Evolutionary conservation across 2,329 filamentous ascomycete genomes (phyloP), one percentile per base, ranked within the genome.

Genomic region (Phyllosticta citriasiana): DNA sequence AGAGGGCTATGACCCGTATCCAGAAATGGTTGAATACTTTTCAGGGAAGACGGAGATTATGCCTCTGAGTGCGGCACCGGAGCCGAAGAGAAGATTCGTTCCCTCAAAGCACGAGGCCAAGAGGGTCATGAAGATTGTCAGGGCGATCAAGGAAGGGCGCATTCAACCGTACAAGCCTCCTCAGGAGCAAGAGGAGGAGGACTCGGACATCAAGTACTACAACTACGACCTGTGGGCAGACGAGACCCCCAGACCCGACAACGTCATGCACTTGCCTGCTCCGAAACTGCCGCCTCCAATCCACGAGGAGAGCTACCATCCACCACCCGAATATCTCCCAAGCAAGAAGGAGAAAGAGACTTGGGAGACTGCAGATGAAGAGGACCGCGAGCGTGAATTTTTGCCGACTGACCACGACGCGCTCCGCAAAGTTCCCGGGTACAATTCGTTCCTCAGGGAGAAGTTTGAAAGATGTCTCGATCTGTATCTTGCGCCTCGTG

Each of bases 61-160:
- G 92, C 94, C 94, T 14, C 75, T 99, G 62, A 97, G 91, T 71
- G 88, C 92, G 54, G 94, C 94, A 0, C 94, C 94, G 6, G 94
- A 99, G 72, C 94, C 94, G 1, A 99, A 99, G 78, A 84, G 94
- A 65, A 87, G 94, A 68, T 99, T 97, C 73, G 79, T 99, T 9
- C 94, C 95, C 6, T 97, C 93, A 55, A 97, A 97, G 76, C 91
- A 99, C 74, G 94, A 99, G 76, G 88, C 90, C 33, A 97, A 97
- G 79, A 85, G 92, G 62, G 85, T 99, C 57, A 96, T 97, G 85
- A 97, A 99, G 78, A 86, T 99, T 69, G 94, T 97, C 59, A 91
- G 89, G 70, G 94, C 94, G 47, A 99, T 99, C 67, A 86, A 88
- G 66, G 93, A 97, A 75, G 94, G 95, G 40, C 86, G 91, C 57